Percentiles rank a stretch among this genome's conserved stretches.
These are phyloP conservation scores for Suillus sp. DNA, from an alignment of 768 basidiomycete species.

Conservation along the genomic window DNA sequence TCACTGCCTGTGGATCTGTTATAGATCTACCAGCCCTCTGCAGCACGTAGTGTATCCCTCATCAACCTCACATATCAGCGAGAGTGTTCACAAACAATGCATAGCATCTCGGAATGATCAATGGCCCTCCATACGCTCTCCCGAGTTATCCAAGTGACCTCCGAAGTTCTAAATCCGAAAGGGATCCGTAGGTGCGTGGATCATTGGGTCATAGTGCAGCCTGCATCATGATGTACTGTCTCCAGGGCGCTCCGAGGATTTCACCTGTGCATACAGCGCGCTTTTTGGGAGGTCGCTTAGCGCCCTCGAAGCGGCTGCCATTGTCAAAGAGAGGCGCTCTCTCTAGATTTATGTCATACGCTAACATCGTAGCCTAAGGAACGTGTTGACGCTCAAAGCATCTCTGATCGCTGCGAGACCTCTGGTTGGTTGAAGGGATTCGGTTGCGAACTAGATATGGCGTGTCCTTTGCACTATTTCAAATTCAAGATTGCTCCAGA, in stretches of 20 bases:
- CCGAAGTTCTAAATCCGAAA: not conserved
- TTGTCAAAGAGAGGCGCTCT: not conserved
- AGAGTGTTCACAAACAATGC: not conserved
- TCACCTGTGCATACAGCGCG: too few species aligned
- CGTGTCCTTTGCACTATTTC: not conserved
- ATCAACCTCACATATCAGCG: not conserved
- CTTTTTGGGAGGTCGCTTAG: not conserved
- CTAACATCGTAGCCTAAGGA: not conserved
- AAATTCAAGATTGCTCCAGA: not conserved
- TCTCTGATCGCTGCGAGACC: not conserved
- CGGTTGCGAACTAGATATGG: not conserved
- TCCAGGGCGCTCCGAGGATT: not conserved
- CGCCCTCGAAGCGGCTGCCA: not conserved
- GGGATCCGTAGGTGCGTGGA: not conserved
- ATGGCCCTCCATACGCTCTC: not conserved
- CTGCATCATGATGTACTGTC: not conserved
- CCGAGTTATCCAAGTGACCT: not conserved
- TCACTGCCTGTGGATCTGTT: not conserved
- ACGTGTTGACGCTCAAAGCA: not conserved
- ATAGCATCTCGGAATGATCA: not conserved
- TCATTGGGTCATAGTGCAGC: not conserved
- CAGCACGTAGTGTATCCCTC: not conserved
- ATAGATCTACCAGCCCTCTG: conserved; percentile 4
- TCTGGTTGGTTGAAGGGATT: not conserved
- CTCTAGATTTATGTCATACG: not conserved